phyloP scores from a whole-genome alignment of 345 rosid species.

The Hibiscus syriacus region DNA sequence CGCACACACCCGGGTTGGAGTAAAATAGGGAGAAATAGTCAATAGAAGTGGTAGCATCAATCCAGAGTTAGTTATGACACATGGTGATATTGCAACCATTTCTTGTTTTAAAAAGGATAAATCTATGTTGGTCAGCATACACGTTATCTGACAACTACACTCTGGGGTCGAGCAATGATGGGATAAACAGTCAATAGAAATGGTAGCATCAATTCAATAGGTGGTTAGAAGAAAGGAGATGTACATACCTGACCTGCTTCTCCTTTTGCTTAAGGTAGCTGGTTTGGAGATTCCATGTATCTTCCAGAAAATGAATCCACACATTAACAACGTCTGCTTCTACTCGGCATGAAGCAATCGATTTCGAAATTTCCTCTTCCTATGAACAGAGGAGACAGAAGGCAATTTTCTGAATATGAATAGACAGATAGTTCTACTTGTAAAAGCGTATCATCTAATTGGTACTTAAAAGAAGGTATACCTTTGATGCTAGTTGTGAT shows the following conservation, averaged over 20 bases:
- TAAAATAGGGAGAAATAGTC: background rate
- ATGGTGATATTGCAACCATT: background rate
- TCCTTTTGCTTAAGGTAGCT: slow-evolving; percentile 41
- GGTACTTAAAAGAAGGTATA: slow-evolving; percentile 16
- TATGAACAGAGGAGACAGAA: slow-evolving; percentile 21
- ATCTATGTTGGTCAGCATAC: background rate
- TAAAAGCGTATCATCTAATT: background rate
- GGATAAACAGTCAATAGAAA: background rate
- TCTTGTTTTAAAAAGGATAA: background rate
- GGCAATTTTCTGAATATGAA: background rate
- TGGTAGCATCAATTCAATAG: background rate
- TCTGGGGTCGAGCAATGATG: no score
- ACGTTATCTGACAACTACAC: no score
- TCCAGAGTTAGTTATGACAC: background rate
- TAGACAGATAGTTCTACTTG: background rate
- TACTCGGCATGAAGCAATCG: slow-evolving; percentile 49
- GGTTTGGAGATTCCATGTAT: slow-evolving; percentile 51
- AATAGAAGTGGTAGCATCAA: background rate
- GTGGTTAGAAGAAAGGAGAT: slow-evolving; percentile 5
- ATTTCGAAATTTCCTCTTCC: slow-evolving; percentile 84
- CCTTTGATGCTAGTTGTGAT: slow-evolving; percentile 71
- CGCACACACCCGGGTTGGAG: background rate
- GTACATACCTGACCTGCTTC: slow-evolving; percentile 69
- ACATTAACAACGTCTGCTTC: slow-evolving; percentile 72
- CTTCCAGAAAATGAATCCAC: slow-evolving; percentile 67